Percentiles rank a stretch among this genome's conserved stretches.
Evolutionary conservation across 2,329 filamentous ascomycete genomes (phyloP).

Genomic region (Neoascochyta sp.): DNA sequence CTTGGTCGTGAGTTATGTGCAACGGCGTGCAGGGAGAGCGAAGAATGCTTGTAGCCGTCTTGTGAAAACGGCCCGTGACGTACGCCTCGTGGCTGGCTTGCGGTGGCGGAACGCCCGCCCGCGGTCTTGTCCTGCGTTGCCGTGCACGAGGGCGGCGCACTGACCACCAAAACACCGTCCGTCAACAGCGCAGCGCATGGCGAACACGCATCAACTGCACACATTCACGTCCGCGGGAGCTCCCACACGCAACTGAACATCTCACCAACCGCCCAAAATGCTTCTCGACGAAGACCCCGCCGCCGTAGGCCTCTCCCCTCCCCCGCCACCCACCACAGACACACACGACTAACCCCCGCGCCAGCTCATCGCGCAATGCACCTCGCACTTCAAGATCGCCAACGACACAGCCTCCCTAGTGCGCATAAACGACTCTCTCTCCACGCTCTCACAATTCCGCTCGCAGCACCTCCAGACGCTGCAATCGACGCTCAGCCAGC

Average conservation of each 20-base stretch:
- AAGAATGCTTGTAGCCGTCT: too few species aligned
- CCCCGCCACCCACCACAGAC: constrained; percentile 3
- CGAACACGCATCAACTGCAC: constrained; percentile 8
- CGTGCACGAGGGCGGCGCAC: constrained; percentile 23
- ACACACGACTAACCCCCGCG: constrained; percentile 12
- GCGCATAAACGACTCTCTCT: constrained; percentile 79
- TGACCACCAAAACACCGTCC: constrained; percentile 26
- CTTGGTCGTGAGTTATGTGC: neutral
- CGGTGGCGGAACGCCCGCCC: constrained; percentile 16
- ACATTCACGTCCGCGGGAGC: constrained; percentile 1
- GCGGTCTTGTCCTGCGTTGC: constrained; percentile 24
- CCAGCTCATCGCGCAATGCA: constrained; percentile 86
- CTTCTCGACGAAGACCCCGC: constrained; percentile 92
- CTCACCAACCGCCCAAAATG: constrained; percentile 58
- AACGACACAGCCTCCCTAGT: constrained; percentile 81
- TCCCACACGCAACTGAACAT: neutral
- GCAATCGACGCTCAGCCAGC: constrained; percentile 46
- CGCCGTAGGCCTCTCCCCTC: constrained; percentile 55
- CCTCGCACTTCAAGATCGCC: constrained; percentile 90
- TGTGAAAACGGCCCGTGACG: constrained; percentile 32
- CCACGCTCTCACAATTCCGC: constrained; percentile 79
- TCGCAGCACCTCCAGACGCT: constrained; percentile 60
- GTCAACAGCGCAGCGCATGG: constrained; percentile 27
- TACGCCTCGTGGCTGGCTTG: constrained; percentile 26
- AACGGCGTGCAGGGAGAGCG: constrained; percentile 1